phyloP scores from a whole-genome alignment of 371 early-diverging fungal genomes.

The Saksenaea oblongispora region DNA sequence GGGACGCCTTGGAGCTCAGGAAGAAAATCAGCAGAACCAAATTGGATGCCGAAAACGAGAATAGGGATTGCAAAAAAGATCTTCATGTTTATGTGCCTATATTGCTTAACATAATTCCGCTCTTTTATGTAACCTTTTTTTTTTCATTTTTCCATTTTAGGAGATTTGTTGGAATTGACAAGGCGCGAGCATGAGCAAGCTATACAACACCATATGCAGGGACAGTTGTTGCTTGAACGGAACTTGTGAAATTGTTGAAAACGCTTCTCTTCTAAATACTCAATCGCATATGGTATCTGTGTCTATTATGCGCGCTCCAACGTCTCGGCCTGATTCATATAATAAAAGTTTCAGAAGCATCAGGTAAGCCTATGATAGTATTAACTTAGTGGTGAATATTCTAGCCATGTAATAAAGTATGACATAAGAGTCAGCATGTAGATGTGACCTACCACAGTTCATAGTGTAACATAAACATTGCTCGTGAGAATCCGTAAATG shows the following conservation, averaged over 20 bases:
- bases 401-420: too few relatives aligned
- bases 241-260: neutral
- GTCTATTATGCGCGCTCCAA: too few relatives aligned
- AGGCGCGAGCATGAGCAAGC: neutral
- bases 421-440: too few relatives aligned
- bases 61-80: slow-evolving; percentile 5
- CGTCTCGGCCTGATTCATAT: too few relatives aligned
- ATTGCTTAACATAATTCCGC: neutral
- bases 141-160: neutral
- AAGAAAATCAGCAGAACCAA: slow-evolving; percentile 21
- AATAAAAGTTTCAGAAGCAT: too few relatives aligned
- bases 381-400: too few relatives aligned
- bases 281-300: too few relatives aligned
- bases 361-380: too few relatives aligned
- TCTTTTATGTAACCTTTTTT: neutral
- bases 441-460: too few relatives aligned
- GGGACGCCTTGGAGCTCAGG: slow-evolving; percentile 32
- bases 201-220: neutral
- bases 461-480: too few relatives aligned
- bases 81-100: neutral
- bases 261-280: too few relatives aligned
- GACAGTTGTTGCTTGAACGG: neutral
- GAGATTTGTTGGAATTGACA: slow-evolving; percentile 22
- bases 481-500: too few relatives aligned
- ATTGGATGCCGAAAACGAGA: neutral